A percentile compares a stretch with the other conserved stretches of the same genome.
These are phyloP conservation scores for Candida ulmi DNA, from an alignment of 805 yeast genomes.

Conservation along the genomic window DNA sequence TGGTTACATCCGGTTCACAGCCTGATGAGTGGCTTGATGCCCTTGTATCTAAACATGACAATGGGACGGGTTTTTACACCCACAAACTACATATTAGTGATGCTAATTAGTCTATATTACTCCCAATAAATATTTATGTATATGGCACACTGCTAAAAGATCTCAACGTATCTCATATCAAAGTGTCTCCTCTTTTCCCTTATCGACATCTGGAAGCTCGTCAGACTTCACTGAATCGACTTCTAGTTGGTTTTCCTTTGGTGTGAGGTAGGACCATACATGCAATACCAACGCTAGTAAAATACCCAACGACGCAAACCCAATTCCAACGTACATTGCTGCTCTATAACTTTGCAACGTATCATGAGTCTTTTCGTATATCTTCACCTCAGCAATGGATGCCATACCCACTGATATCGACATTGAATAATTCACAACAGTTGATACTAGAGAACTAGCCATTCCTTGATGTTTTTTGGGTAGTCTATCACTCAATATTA, in stretches of 20 bases:
- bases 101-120: no score
- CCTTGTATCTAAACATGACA: no score
- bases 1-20: no score
- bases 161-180: no score
- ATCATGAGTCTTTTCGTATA: slow-evolving; percentile 22
- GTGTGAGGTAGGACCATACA: not conserved
- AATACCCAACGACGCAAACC: slow-evolving; percentile 49
- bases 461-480: slow-evolving; percentile 68
- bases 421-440: slow-evolving; percentile 67
- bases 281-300: slow-evolving; percentile 13
- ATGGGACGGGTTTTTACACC: no score
- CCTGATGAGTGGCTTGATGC: no score
- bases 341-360: slow-evolving; percentile 44
- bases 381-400: slow-evolving; percentile 53
- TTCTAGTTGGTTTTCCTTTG: not conserved
- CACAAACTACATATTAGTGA: no score
- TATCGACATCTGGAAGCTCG: no score
- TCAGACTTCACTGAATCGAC: not conserved
- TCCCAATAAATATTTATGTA: no score
- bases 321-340: slow-evolving; percentile 57
- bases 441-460: slow-evolving; percentile 69
- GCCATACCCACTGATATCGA: slow-evolving; percentile 68
- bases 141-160: no score
- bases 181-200: no score
- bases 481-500: slow-evolving; percentile 51